Base-by-base conservation (phyloP, 2,329 filamentous ascomycete genomes). In the Rachicladosporium sp. region DNA sequence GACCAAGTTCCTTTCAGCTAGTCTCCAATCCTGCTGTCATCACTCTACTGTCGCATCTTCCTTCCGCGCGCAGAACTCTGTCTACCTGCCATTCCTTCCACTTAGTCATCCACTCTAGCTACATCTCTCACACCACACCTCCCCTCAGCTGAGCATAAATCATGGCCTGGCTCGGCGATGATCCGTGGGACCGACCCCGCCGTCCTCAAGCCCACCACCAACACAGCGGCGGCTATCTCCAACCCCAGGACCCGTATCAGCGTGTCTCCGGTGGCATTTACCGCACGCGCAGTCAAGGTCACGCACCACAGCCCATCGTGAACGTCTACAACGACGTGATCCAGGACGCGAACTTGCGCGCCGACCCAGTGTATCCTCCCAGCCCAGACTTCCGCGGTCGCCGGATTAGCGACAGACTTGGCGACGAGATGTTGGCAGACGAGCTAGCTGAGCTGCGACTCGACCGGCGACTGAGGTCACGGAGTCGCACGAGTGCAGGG, bases 211-310 rank as follows among this genome's bases (percentile, higher is more conserved):
- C 39, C 11, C 39, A 29, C 10, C 39, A 41, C 31, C 29, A 37
- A 10, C 29, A 41, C 10, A 37, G 34, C 13, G 11, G 31, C 33
- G 19, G 29, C 31, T 37, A 37, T 15, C 35, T 27, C 23, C 23
- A 27, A 7, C 23, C 23, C 4, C 23, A 27, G 4, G 23, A 27
- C 7, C 23, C 23, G 8, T 27, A 27, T 6, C 23, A 27, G 23
- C 23, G 23, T 6, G 23, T 27, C 4, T 27, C 23, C 23, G 23
- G 23, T 27, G 23, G 23, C 3, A 27, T 67, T 10, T 60, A 67
- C 36, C 63, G 66, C 39, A 63, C 62, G 35, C 60, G 64, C 42
- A 68, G 65, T 10, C 58, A 61, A 32, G 66, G 66, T 33, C 58
- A 63, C 40, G 47, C 56, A 15, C 63, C 63, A 10, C 55, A 54